A percentile compares a stretch with the other conserved stretches of the same genome.
These are phyloP conservation scores for Pseudogymnoascus sp. DNA, from an alignment of 2,329 filamentous ascomycete genomes.

Conservation along the genomic window DNA sequence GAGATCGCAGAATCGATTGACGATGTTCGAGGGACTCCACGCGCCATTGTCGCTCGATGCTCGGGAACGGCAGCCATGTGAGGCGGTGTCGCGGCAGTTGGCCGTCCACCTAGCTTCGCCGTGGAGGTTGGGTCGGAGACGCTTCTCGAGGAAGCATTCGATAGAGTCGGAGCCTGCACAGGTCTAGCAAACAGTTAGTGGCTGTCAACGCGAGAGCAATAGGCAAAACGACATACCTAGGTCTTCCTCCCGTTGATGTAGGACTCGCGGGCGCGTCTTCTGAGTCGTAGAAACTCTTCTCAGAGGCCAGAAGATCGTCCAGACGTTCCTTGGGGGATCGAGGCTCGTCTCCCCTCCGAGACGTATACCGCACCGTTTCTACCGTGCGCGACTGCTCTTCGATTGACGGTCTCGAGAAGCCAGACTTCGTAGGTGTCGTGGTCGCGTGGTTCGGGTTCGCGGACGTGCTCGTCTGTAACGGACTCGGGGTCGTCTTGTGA, in stretches of 20 bases:
- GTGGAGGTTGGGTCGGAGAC: conserved; percentile 27
- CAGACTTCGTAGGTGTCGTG: conserved; percentile 26
- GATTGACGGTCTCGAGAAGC: conserved; percentile 20
- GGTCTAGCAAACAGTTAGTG: conserved; percentile 1
- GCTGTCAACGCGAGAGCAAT: neutral
- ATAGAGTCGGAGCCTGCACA: neutral
- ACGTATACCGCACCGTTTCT: conserved; percentile 15
- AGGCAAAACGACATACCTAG: neutral
- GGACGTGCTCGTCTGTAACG: conserved; percentile 27
- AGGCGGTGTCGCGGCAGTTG: conserved; percentile 17
- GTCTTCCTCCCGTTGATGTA: neutral
- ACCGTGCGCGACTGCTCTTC: conserved; percentile 16
- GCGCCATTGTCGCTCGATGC: conserved; percentile 25
- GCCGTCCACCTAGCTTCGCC: conserved; percentile 20
- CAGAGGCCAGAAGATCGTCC: conserved; percentile 29
- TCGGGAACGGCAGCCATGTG: conserved; percentile 23
- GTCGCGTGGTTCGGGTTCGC: conserved; percentile 24
- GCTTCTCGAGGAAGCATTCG: conserved; percentile 28
- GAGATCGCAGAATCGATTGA: conserved; percentile 95
- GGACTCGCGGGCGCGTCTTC: conserved; percentile 16
- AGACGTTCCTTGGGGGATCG: conserved; percentile 29
- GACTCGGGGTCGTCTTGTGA: conserved; percentile 29
- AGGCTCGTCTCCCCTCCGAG: conserved; percentile 19
- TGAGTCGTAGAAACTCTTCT: conserved; percentile 27
- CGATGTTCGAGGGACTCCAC: conserved; percentile 58